A percentile compares a stretch with the other conserved stretches of the same genome.
These are phyloP conservation scores for Saccharomyces jurei DNA, from an alignment of 805 yeast genomes.

Conservation along the genomic window DNA sequence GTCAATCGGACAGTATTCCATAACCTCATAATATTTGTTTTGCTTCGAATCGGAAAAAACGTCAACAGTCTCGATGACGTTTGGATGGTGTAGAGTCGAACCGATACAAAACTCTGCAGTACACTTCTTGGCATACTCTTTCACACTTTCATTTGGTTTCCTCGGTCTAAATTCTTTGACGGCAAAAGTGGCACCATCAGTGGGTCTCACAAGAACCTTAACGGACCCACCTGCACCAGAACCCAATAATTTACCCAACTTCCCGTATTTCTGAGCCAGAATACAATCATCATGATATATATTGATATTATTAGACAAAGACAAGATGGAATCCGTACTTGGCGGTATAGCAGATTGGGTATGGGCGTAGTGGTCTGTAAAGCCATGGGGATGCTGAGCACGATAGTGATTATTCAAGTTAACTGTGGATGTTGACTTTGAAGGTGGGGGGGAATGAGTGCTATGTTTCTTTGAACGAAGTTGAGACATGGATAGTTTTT, in stretches of 20 bases:
- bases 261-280: conserved; percentile 56
- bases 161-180: conserved; percentile 76
- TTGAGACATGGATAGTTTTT: conserved; percentile 13
- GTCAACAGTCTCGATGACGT: conserved; percentile 71
- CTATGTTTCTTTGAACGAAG: conserved; percentile 6
- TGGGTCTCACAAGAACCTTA: conserved; percentile 57
- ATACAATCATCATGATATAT: conserved; percentile 46
- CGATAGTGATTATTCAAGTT: conserved; percentile 12
- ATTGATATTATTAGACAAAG: conserved; percentile 28
- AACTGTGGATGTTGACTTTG: conserved; percentile 10
- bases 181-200: conserved; percentile 68
- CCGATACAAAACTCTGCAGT: conserved; percentile 88
- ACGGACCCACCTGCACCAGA: conserved; percentile 88
- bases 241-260: conserved; percentile 65
- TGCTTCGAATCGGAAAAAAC: conserved; percentile 49
- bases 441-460: conserved; percentile 4
- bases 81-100: conserved; percentile 72
- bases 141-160: conserved; percentile 58
- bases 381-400: conserved; percentile 8
- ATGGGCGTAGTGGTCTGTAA: conserved; percentile 20
- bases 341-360: conserved; percentile 33
- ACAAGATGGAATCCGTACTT: conserved; percentile 27
- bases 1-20: conserved; percentile 82
- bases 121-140: conserved; percentile 78
- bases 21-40: conserved; percentile 67